Base-by-base conservation (phyloP, 2,329 filamentous ascomycete genomes). In the Fusarium miscanthi region DNA sequence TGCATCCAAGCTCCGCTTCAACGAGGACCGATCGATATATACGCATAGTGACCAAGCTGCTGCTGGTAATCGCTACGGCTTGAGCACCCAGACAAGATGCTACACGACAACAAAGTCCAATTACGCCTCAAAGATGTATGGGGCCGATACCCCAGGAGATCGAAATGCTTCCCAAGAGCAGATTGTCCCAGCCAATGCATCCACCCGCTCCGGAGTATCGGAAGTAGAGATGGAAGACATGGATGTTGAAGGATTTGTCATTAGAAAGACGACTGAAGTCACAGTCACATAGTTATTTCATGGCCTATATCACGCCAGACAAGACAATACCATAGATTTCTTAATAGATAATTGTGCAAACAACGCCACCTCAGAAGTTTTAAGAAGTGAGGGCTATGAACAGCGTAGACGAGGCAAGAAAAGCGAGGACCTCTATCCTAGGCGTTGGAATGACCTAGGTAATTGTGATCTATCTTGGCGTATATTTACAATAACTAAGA, bases 1-100 rank as follows among this genome's bases (percentile, higher is more conserved):
- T 11, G 80, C 79, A 10, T 81, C 80, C 0, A 80, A 80, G 42
- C 59, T 80, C 0, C 74, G 76, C 2, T 76, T 78, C 59, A 63
- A 69, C 5, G 49, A 76, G 14, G 45, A 76, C 12, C 33, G 69
- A 35, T 53, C 66, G 13, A 59, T 59, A 5, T 40, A 58, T 40
- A 69, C 65, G 2, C 65, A 69, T 10, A 69, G 65, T 12, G 65
- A 63, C 11, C 65, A 56, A 21, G 45, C 59, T 2, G 65, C 58
- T 3, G 41, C 52, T 4, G 17, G 48, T 8, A 59, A 58, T 6
- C 52, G 59, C n/a, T 57, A 57, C 3, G 59, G 61, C 1, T 45
- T 62, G 4, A 70, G 62, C 31, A 68, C 52, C 2, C 65, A 69
- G n/a, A 75, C 66, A 5, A 51, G 66, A 48, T 60, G 66, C 21